phyloP scores from a whole-genome alignment of 441 rosid genomes.

The Pelargonium cotyledonis region DNA sequence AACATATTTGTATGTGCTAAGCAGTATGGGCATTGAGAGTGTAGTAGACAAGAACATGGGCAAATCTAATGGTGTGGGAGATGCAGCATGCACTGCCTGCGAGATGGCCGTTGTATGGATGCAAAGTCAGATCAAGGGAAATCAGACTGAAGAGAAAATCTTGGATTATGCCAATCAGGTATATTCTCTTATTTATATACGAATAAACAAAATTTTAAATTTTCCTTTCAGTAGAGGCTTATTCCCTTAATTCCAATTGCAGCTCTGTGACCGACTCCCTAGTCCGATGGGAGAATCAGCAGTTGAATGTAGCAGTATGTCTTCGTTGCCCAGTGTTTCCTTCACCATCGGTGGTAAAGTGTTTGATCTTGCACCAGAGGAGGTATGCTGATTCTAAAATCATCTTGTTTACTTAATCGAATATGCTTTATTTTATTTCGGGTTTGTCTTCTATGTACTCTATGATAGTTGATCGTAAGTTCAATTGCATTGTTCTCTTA shows the following conservation, averaged over 20 bases:
- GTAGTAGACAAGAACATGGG: conserved; percentile 32
- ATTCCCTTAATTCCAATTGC: conserved; percentile 20
- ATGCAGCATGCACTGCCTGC: conserved; percentile 48
- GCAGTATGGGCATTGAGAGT: conserved; percentile 46
- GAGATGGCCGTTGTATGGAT: conserved; percentile 71
- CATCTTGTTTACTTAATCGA: conserved; percentile 4
- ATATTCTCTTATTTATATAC: not conserved
- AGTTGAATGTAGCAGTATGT: conserved; percentile 41
- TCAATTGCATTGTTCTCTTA: not conserved
- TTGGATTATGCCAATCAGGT: conserved; percentile 53
- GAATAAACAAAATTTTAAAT: conserved; percentile 16
- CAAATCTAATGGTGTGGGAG: conserved; percentile 30
- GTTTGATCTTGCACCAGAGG: conserved; percentile 54
- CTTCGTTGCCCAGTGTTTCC: conserved; percentile 38
- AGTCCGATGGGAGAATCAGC: conserved; percentile 61
- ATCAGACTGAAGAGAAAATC: conserved; percentile 47
- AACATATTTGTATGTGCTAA: not conserved
- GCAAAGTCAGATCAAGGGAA: conserved; percentile 51
- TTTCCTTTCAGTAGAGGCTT: conserved; percentile 18
- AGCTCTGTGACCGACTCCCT: conserved; percentile 73
- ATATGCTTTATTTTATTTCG: conserved; percentile 26
- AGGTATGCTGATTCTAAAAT: conserved; percentile 29
- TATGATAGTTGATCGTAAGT: not conserved
- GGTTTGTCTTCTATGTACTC: not conserved
- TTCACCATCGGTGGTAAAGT: conserved; percentile 57